Conservation (phyloP, 2,329 filamentous ascomycete species). For the Paecilomyces variotii region DNA sequence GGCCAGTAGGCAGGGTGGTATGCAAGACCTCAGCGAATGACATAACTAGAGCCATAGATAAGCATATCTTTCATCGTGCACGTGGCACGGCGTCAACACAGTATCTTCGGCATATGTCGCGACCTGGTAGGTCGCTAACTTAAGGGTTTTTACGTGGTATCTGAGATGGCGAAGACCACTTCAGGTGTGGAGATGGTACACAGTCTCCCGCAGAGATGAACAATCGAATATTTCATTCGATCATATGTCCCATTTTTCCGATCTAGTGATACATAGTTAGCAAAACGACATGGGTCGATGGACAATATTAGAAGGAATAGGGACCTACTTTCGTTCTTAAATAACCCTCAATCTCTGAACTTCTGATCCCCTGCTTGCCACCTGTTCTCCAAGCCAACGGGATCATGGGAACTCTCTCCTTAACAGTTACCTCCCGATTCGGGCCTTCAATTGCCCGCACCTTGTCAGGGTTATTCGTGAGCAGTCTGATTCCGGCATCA, state of each 20-base stretch:
- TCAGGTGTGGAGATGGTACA: not conserved
- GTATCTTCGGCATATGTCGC: not conserved
- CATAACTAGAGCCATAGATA: no score
- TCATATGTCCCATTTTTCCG: conserved; percentile 80
- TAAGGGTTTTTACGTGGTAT: not conserved
- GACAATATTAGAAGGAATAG: conserved; percentile 1
- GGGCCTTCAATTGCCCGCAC: conserved; percentile 89
- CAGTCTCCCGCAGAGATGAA: not conserved
- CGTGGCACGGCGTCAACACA: no score
- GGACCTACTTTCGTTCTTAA: conserved; percentile 78
- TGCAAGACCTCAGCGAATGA: no score
- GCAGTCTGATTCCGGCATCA: conserved; percentile 54
- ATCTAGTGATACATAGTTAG: conserved; percentile 47
- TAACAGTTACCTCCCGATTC: conserved; percentile 76
- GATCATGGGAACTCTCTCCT: conserved; percentile 89
- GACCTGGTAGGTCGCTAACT: not conserved
- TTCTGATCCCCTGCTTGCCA: conserved; percentile 68
- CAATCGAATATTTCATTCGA: conserved; percentile 22
- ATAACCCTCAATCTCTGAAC: conserved; percentile 87
- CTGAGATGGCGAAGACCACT: not conserved
- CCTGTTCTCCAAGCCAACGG: conserved; percentile 84
- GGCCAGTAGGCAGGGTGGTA: no score
- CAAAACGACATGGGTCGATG: not conserved
- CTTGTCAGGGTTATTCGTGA: conserved; percentile 98
- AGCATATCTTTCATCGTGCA: no score